These are phyloP conservation scores for Calonectria honghensis DNA, from an alignment of 2,329 filamentous ascomycete genomes.

Conservation along the genomic window DNA sequence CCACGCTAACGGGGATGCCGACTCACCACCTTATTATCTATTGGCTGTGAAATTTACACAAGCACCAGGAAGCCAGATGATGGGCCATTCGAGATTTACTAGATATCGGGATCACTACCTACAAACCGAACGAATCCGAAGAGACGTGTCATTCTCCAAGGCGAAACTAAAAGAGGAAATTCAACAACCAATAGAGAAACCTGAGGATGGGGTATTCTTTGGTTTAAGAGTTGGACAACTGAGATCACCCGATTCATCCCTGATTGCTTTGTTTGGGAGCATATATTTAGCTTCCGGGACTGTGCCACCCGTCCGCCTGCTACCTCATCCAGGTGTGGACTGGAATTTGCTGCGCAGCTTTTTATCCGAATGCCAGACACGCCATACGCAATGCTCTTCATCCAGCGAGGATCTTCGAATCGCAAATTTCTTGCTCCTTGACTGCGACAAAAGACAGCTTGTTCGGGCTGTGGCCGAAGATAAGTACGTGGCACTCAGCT, in stretches of 20 bases:
- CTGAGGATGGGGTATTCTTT: constrained; percentile 18
- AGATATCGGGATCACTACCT: neutral
- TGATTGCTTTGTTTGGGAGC: constrained; percentile 13
- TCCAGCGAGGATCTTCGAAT: neutral
- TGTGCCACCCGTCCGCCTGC: neutral
- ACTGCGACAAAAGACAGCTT: constrained; percentile 20
- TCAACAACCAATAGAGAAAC: neutral
- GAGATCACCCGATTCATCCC: neutral
- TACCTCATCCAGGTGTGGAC: neutral
- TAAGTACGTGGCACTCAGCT: constrained; percentile 34
- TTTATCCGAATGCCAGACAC: constrained; percentile 1
- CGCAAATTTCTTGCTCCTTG: constrained; percentile 6
- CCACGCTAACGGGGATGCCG: neutral
- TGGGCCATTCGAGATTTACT: constrained; percentile 13
- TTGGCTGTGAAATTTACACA: neutral
- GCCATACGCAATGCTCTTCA: neutral
- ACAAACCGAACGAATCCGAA: neutral
- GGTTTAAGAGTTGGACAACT: constrained; percentile 21
- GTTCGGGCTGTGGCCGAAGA: neutral
- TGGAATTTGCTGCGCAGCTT: constrained; percentile 8
- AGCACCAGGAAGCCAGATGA: neutral
- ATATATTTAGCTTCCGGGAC: constrained; percentile 16
- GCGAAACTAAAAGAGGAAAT: neutral
- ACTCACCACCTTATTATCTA: constrained; percentile 7
- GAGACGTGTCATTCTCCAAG: neutral